A percentile compares a stretch with the other conserved stretches of the same genome.
Conservation (phyloP, 164 flowering plant species). For the Annona cherimola region DNA sequence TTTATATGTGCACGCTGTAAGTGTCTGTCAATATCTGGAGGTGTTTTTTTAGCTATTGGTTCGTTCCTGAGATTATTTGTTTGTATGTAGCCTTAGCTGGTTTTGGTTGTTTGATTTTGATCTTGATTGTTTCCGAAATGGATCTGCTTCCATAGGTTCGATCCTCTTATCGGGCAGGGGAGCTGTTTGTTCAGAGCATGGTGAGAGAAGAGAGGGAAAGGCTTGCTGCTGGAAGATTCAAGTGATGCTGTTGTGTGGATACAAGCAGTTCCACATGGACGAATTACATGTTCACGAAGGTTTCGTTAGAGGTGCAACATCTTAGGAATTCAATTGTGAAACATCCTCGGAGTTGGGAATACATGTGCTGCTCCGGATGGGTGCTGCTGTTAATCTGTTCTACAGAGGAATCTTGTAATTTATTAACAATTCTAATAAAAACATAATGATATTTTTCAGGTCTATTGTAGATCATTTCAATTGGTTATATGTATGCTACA, state of each 20-base stretch:
- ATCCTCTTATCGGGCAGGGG: constrained; percentile 90
- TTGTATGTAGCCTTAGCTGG: not conserved
- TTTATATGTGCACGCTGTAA: not conserved
- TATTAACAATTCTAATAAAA: too few relatives aligned
- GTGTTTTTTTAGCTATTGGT: not conserved
- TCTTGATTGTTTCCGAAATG: not conserved
- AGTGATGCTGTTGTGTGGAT: not conserved
- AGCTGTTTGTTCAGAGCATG: constrained; percentile 80
- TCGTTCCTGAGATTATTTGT: not conserved
- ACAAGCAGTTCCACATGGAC: too few relatives aligned
- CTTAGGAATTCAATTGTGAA: too few relatives aligned
- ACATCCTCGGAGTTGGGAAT: too few relatives aligned
- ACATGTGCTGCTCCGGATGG: too few relatives aligned
- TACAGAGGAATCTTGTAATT: too few relatives aligned
- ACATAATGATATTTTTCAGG: too few relatives aligned
- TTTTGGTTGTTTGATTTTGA: not conserved
- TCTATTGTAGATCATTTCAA: too few relatives aligned
- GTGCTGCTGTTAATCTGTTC: too few relatives aligned
- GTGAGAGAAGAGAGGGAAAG: constrained; percentile 43
- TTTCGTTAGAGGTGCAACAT: too few relatives aligned
- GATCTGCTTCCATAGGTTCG: constrained; percentile 49
- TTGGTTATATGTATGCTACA: too few relatives aligned
- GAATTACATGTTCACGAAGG: too few relatives aligned
- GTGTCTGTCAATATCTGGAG: not conserved
- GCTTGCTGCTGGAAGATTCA: constrained; percentile 3